Base-by-base conservation (phyloP, 108 stramenopile species). In the Pseudonitzschia pungens region DNA sequence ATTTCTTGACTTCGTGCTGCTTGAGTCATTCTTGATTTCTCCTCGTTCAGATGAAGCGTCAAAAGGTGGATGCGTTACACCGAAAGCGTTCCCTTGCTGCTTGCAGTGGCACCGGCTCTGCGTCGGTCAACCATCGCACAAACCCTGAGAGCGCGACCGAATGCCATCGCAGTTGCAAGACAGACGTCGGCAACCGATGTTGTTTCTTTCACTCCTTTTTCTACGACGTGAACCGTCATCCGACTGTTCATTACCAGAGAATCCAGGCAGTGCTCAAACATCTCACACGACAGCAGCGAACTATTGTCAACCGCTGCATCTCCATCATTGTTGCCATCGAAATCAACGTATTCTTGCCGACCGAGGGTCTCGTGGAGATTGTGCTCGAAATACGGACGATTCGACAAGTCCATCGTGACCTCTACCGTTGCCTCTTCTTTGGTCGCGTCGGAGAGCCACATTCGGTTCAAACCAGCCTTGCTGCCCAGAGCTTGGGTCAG, bases 261-360 rank as follows among this genome's bases (percentile, higher is more conserved):
- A 67, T 97, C 95, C 26, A 98, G 68, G 1, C 88, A 87, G 69
- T 98, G 98, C 42, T 92, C 86, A 16, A 97, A 65, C 98, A 98
- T 98, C 77, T 98, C 98, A 33, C 87, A 82, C 14, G 92, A 83
- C 50, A 96, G 36, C 26, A 78, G 81, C 22, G 45, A 44, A 4
- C 5, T 54, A 12, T 36, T 44, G 36, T 43, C 36, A 6, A 24
- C 40, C 56, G 78, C 83, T 31, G 82, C 83, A 67, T 86, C 73
- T 14, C 45, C 45, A 18, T 18, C 18, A n/a, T n/a, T n/a, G 45
- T 79, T 82, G 15, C 40, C 64, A 27, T 29, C 45, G 50, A 22
- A 28, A 22, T 77, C 72, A 5, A 81, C 75, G 41, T 81, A 81
- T 57, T 81, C 81, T 31, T 81, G 51, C 15, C 51, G 55, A 0